Conservation (phyloP, 1,284 basidiomycete genomes). For the Meira miltonrushii region DNA sequence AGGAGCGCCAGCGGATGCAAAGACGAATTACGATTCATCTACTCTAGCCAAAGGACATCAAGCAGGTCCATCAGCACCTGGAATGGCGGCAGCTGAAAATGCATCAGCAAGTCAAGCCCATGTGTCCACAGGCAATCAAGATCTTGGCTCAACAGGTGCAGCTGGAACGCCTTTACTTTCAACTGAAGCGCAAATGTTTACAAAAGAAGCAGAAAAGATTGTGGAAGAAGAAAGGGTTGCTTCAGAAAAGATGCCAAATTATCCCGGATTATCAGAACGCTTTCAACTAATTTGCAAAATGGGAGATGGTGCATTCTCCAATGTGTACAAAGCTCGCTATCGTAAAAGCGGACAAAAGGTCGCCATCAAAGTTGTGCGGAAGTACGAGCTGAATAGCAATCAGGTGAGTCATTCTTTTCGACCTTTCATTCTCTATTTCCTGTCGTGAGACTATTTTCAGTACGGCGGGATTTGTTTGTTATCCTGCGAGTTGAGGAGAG, state of each 20-base stretch:
- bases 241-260: slow-evolving; percentile 42
- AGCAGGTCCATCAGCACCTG: neutral
- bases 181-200: slow-evolving; percentile 18
- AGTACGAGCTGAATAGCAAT: slow-evolving; percentile 86
- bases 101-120: slow-evolving; percentile 1
- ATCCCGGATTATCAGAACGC: slow-evolving; percentile 40
- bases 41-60: neutral
- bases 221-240: slow-evolving; percentile 41
- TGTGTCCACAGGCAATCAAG: neutral
- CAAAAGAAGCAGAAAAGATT: slow-evolving; percentile 34
- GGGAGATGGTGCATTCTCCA: slow-evolving; percentile 80
- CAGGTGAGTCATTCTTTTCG: slow-evolving; percentile 67
- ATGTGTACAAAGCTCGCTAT: slow-evolving; percentile 91
- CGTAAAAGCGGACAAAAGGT: slow-evolving; percentile 71
- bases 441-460: neutral
- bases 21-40: neutral
- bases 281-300: slow-evolving; percentile 45
- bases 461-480: neutral
- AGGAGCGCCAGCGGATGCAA: neutral
- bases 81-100: neutral
- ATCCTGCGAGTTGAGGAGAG: neutral
- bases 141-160: neutral
- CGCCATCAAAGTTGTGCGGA: slow-evolving; percentile 95
- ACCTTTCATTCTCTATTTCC: neutral
- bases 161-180: neutral